phyloP scores from a whole-genome alignment of 1,139 yeast species.

The Pichia sp. region DNA sequence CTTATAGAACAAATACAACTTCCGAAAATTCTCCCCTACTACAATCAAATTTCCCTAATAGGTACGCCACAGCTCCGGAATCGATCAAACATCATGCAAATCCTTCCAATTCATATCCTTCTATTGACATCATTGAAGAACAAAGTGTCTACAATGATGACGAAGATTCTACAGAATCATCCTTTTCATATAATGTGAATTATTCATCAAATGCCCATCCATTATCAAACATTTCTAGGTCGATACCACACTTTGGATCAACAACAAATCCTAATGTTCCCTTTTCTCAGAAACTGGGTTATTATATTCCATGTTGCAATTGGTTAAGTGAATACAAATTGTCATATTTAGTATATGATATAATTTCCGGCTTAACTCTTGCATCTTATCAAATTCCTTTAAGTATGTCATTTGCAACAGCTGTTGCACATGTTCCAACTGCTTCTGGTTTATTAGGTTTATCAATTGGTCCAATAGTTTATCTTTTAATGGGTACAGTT shows the following conservation, averaged over 20 bases:
- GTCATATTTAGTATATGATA: constrained; percentile 59
- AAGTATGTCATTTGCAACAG: constrained; percentile 81
- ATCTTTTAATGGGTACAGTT: constrained; percentile 80
- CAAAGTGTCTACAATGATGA: constrained; percentile 4
- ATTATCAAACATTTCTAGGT: constrained; percentile 3
- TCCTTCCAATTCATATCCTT: neutral
- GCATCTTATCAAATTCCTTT: constrained; percentile 92
- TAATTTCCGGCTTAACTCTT: constrained; percentile 78
- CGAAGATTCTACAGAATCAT: neutral
- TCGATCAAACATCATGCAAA: neutral
- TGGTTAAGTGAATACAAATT: constrained; percentile 67
- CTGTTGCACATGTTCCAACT: constrained; percentile 88
- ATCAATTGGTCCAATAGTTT: constrained; percentile 77
- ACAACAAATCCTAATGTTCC: constrained; percentile 2
- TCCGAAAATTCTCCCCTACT: no score
- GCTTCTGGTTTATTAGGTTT: constrained; percentile 77
- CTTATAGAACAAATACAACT: no score
- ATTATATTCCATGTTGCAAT: constrained; percentile 73
- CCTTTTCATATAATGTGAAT: neutral
- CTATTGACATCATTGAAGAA: neutral
- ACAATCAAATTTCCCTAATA: no score
- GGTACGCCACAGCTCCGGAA: neutral
- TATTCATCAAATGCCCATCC: neutral
- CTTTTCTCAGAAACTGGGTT: constrained; percentile 39
- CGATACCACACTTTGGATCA: constrained; percentile 5